Percentiles rank a stretch among this genome's conserved stretches.
Evolutionary conservation across 176 grass and related monocot species (phyloP).

Genomic region (Bromus sterilis): DNA sequence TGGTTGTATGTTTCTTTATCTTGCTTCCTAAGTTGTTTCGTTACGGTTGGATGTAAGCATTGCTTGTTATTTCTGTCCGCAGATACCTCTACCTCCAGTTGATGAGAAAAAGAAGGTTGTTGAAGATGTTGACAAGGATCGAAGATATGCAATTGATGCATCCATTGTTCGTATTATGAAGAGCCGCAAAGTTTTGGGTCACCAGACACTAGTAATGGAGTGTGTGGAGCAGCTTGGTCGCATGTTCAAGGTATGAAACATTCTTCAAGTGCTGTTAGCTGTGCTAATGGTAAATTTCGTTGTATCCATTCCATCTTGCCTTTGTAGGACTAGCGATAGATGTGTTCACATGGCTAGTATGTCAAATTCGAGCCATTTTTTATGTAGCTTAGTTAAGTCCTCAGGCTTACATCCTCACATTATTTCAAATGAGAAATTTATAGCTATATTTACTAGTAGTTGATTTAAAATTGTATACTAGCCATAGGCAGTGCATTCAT

Average conservation of each 20-base stretch:
- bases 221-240: constrained; percentile 86
- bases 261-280: not conserved
- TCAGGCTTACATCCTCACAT: not conserved
- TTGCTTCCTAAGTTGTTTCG: not conserved
- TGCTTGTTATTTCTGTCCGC: not conserved
- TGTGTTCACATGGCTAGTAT: not conserved
- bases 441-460: not conserved
- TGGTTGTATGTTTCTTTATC: not conserved
- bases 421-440: not conserved
- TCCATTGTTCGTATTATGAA: constrained; percentile 95
- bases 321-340: not conserved
- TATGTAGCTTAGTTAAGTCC: not conserved
- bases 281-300: not conserved
- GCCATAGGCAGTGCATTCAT: not conserved
- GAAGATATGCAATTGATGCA: constrained; percentile 83
- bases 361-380: not conserved
- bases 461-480: not conserved
- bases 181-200: constrained; percentile 74
- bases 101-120: constrained; percentile 94
- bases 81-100: constrained; percentile 73
- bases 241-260: constrained; percentile 74
- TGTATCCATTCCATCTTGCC: not conserved
- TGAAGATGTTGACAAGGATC: constrained; percentile 89
- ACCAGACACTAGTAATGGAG: constrained; percentile 76
- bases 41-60: not conserved